Evolutionary conservation across 306 rosid genomes (phyloP).

Genomic region (Quillaja saponaria): DNA sequence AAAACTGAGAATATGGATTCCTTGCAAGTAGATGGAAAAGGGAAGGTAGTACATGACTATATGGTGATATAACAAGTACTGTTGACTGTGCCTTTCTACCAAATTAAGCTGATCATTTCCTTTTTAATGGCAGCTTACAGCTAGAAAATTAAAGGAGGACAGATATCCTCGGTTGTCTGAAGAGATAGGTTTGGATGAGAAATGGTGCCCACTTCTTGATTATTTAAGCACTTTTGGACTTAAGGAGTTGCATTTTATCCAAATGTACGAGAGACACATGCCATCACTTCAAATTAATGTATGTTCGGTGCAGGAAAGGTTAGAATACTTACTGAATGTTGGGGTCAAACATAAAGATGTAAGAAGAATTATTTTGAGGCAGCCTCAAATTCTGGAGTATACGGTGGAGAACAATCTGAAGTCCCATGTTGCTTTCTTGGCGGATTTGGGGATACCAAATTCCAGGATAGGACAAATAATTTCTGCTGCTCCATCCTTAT

Average conservation of each 20-base stretch:
- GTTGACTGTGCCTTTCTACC: constrained; percentile 19
- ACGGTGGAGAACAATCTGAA: constrained; percentile 86
- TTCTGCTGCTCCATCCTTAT: constrained; percentile 74
- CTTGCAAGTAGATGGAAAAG: constrained; percentile 34
- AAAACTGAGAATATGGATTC: constrained; percentile 40
- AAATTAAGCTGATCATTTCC: constrained; percentile 14
- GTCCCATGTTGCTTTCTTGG: constrained; percentile 79
- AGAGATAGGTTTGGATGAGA: constrained; percentile 68
- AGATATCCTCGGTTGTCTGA: constrained; percentile 72
- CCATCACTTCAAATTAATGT: constrained; percentile 85
- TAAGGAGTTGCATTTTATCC: constrained; percentile 87
- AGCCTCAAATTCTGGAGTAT: constrained; percentile 85
- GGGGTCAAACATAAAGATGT: constrained; percentile 90
- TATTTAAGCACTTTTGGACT: constrained; percentile 84
- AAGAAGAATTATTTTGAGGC: constrained; percentile 81
- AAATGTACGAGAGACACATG: constrained; percentile 91
- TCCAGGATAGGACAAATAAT: constrained; percentile 87
- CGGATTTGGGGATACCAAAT: constrained; percentile 70
- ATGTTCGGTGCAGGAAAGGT: constrained; percentile 78
- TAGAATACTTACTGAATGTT: constrained; percentile 82
- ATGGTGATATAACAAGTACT: constrained; percentile 20
- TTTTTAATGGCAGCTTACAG: constrained; percentile 47
- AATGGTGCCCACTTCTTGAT: constrained; percentile 92
- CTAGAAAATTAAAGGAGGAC: constrained; percentile 45
- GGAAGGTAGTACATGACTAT: constrained; percentile 54